Percentiles rank a stretch among this genome's conserved stretches.
Conservation (phyloP, 345 rosid species). For the Clarkia xantiana region DNA sequence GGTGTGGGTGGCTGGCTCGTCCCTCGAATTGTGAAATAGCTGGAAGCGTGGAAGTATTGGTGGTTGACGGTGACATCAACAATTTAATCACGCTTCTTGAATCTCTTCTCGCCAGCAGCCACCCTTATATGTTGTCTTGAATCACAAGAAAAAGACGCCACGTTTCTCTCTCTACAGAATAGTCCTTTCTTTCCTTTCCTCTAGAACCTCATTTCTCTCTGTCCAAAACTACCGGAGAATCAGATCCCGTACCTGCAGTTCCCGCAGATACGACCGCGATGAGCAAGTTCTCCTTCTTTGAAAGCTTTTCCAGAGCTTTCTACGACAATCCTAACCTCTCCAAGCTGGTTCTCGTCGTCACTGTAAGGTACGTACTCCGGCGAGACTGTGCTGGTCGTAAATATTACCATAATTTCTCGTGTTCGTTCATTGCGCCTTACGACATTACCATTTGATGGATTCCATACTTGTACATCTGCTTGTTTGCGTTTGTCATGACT, state of each 20-base stretch:
- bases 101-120: too few relatives aligned
- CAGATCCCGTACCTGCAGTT: not conserved
- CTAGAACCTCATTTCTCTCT: not conserved
- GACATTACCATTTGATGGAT: too few relatives aligned
- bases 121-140: constrained; percentile 1
- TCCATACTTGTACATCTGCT: too few relatives aligned
- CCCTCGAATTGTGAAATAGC: too few relatives aligned
- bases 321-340: constrained; percentile 59
- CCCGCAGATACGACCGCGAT: constrained; percentile 12
- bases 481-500: too few relatives aligned
- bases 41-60: too few relatives aligned
- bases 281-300: constrained; percentile 43
- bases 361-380: constrained; percentile 43
- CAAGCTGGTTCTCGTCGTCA: constrained; percentile 51
- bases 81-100: too few relatives aligned
- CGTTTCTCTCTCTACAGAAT: constrained; percentile 1
- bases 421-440: too few relatives aligned
- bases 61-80: too few relatives aligned
- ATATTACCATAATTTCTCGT: too few relatives aligned
- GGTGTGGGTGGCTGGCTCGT: too few relatives aligned
- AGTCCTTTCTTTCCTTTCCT: not conserved
- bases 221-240: constrained; percentile 2
- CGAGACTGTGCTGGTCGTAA: not conserved
- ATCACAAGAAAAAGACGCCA: not conserved
- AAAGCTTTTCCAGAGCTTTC: constrained; percentile 48